A percentile compares a stretch with the other conserved stretches of the same genome.
phyloP scores from a whole-genome alignment of 2,329 filamentous ascomycete genomes.

The Magnaporthales sp. region DNA sequence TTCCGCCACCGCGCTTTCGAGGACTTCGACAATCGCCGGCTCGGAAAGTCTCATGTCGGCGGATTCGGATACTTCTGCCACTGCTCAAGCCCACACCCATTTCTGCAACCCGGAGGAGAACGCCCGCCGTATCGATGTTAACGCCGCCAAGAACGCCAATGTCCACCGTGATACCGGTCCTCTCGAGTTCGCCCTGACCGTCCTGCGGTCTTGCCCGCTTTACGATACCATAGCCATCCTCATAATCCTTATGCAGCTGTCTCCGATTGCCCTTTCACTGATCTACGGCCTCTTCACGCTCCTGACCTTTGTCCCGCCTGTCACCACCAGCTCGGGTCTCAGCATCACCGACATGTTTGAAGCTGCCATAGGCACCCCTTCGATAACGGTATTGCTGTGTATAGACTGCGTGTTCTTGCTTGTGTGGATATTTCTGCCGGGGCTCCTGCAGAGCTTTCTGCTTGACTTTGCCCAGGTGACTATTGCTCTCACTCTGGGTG shows the following conservation, averaged over 20 bases:
- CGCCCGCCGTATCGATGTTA: slow-evolving; percentile 62
- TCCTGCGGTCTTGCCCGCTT: slow-evolving; percentile 81
- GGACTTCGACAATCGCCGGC: slow-evolving; percentile 40
- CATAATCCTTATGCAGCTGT: slow-evolving; percentile 88
- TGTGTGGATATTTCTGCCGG: slow-evolving; percentile 82
- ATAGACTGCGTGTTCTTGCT: slow-evolving; percentile 78
- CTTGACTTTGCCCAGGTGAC: slow-evolving; percentile 88
- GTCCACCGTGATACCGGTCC: slow-evolving; percentile 63
- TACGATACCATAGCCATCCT: slow-evolving; percentile 95
- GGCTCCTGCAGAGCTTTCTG: slow-evolving; percentile 77
- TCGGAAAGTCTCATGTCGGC: slow-evolving; percentile 46
- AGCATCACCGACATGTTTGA: slow-evolving; percentile 90
- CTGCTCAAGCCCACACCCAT: slow-evolving; percentile 14
- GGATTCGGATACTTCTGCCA: slow-evolving; percentile 32
- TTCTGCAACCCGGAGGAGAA: slow-evolving; percentile 34
- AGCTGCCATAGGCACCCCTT: slow-evolving; percentile 76
- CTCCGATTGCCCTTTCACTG: slow-evolving; percentile 76
- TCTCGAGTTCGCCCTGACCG: slow-evolving; percentile 72
- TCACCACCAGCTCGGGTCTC: slow-evolving; percentile 67
- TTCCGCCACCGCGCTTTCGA: slow-evolving; percentile 31
- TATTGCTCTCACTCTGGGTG: slow-evolving; percentile 83
- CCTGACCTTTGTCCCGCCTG: slow-evolving; percentile 82
- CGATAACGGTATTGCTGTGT: slow-evolving; percentile 72
- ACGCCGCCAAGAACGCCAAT: slow-evolving; percentile 57
- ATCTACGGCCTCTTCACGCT: slow-evolving; percentile 90